phyloP scores from a whole-genome alignment of 805 yeast species.

The Metschnikowia drakensbergensis region DNA sequence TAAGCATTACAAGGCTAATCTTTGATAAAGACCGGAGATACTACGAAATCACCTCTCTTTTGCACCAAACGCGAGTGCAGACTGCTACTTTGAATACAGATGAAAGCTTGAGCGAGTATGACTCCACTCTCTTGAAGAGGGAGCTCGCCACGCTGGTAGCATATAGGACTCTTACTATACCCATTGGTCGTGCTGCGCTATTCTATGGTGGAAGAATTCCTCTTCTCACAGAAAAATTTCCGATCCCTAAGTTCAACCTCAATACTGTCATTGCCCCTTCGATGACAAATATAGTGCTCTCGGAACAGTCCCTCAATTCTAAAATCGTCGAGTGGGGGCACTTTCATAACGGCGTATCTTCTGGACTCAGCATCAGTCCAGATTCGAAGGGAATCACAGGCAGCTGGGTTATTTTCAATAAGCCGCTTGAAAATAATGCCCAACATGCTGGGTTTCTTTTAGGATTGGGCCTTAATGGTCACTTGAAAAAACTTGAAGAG shows the following conservation, averaged over 20 bases:
- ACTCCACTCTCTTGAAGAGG: conserved; percentile 50
- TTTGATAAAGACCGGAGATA: conserved; percentile 78
- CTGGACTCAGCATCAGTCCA: conserved; percentile 73
- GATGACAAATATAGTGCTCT: conserved; percentile 58
- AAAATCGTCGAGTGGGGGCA: conserved; percentile 70
- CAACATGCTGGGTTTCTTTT: conserved; percentile 94
- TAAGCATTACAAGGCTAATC: conserved; percentile 63
- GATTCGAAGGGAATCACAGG: conserved; percentile 72
- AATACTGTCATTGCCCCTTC: conserved; percentile 61
- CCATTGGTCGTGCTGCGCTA: conserved; percentile 75
- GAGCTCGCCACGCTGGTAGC: conserved; percentile 60
- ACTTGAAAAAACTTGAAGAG: conserved; percentile 75
- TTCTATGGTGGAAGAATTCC: conserved; percentile 69
- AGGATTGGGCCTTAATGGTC: conserved; percentile 91
- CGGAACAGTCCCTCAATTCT: conserved; percentile 48
- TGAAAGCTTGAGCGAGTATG: conserved; percentile 50
- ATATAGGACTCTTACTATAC: conserved; percentile 67
- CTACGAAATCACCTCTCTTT: conserved; percentile 65
- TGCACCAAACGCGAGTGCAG: conserved; percentile 70
- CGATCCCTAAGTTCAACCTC: conserved; percentile 71
- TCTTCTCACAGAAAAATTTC: conserved; percentile 77
- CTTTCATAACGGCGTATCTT: conserved; percentile 88
- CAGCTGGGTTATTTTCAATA: conserved; percentile 87
- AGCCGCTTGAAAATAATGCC: conserved; percentile 64
- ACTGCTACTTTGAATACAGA: conserved; percentile 40